Evolutionary conservation across 2,329 filamentous ascomycete genomes (phyloP).

Genomic region (Fusarium nodosum): DNA sequence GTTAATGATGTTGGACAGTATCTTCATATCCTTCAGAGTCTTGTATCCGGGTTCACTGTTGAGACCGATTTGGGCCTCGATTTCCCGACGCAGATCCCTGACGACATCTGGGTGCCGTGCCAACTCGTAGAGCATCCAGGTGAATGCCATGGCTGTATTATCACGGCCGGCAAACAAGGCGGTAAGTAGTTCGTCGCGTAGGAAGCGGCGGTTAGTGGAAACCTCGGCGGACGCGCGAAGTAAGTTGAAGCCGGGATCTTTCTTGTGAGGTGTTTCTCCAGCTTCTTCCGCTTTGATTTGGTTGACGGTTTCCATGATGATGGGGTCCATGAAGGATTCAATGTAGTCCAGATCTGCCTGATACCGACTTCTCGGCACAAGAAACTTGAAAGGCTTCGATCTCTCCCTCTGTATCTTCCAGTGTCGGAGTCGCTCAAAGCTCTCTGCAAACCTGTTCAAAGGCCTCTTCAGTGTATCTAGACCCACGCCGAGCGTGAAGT

Average conservation of each 20-base stretch:
- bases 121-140: not conserved
- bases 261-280: not conserved
- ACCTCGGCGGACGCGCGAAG: conserved; percentile 7
- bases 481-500: conserved; percentile 4
- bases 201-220: not conserved
- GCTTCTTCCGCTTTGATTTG: conserved; percentile 5
- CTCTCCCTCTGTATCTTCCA: conserved; percentile 4
- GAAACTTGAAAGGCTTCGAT: conserved; percentile 7
- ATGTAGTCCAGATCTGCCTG: conserved; percentile 5
- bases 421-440: conserved; percentile 7
- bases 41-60: conserved; percentile 7
- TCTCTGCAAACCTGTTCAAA: conserved; percentile 5
- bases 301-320: conserved; percentile 2
- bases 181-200: not conserved
- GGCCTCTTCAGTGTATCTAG: not conserved
- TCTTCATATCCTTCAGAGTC: not conserved
- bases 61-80: not conserved
- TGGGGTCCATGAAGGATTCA: conserved; percentile 1
- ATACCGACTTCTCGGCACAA: conserved; percentile 4
- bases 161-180: conserved; percentile 4
- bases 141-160: conserved; percentile 2
- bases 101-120: conserved; percentile 4
- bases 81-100: not conserved
- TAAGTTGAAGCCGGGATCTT: conserved; percentile 5
- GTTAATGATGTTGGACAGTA: conserved; percentile 3